Conservation (phyloP, 2,329 filamentous ascomycete species). For the Ophiostoma montium region DNA sequence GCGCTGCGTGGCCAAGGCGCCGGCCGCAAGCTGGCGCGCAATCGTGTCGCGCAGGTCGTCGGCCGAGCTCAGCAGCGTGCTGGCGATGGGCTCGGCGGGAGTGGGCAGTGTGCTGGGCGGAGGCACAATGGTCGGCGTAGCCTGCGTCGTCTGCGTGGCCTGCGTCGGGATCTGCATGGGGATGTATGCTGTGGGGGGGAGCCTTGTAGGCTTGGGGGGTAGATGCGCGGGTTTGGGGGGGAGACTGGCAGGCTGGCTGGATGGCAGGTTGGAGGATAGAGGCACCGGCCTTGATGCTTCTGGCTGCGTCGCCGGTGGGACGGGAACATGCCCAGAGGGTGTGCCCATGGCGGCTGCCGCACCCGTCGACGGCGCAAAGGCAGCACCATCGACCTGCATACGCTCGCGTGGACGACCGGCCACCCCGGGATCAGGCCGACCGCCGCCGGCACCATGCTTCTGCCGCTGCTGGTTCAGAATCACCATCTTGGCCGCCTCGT, state of each 20-base stretch:
- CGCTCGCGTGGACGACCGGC: neutral
- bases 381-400: neutral
- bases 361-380: neutral
- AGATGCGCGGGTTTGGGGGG: no score
- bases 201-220: no score
- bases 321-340: no score
- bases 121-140: neutral
- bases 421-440: no score
- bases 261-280: no score
- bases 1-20: neutral
- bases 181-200: neutral
- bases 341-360: neutral
- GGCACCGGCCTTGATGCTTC: neutral
- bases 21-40: neutral
- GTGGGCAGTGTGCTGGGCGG: neutral
- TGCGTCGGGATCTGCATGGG: conserved; percentile 6
- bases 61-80: neutral
- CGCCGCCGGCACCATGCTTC: neutral
- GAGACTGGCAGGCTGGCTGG: neutral
- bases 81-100: neutral
- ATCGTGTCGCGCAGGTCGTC: neutral
- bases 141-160: neutral
- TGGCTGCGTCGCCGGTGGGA: neutral
- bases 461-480: conserved; percentile 5
- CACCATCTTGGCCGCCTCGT: conserved; percentile 33